These are phyloP conservation scores for Phaeoacremonium minimum DNA, from an alignment of 2,329 filamentous ascomycete genomes.

Conservation along the genomic window DNA sequence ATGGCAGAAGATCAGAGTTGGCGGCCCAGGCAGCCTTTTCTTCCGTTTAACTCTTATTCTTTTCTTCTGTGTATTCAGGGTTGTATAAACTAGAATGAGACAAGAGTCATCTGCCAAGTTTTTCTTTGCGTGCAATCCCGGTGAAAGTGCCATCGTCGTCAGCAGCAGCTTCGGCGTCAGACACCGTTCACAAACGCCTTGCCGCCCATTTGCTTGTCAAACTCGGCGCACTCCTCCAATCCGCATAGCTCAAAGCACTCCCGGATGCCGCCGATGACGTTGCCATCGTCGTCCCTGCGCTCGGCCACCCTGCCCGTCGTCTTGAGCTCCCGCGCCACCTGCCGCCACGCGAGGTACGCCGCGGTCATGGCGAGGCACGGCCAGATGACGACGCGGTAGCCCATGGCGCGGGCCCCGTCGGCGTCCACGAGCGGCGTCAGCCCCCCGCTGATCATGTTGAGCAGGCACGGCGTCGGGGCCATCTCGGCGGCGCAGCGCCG, in stretches of 20 bases:
- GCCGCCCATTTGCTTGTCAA: conserved; percentile 22
- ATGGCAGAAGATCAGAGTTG: too few relatives aligned
- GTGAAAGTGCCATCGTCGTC: too few relatives aligned
- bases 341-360: conserved; percentile 22
- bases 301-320: conserved; percentile 22
- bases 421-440: conserved; percentile 23
- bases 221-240: conserved; percentile 18
- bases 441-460: conserved; percentile 26
- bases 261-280: conserved; percentile 18
- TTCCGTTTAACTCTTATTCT: too few relatives aligned
- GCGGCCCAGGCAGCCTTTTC: too few relatives aligned
- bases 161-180: too few relatives aligned
- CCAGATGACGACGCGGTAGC: conserved; percentile 26
- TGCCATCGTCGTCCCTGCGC: conserved; percentile 15
- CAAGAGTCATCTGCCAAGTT: not conserved
- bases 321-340: conserved; percentile 23
- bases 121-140: too few relatives aligned
- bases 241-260: conserved; percentile 24
- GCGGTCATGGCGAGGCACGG: conserved; percentile 23
- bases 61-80: too few relatives aligned
- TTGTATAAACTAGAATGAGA: conserved; percentile 7
- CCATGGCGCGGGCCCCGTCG: conserved; percentile 15
- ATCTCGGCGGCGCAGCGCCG: conserved; percentile 7
- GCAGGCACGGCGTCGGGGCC: conserved; percentile 21
- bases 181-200: conserved; percentile 19